Percentiles rank a stretch among this genome's conserved stretches.
Conservation (phyloP, 1,284 basidiomycete genomes). For the Cryptococcus amylolentus region DNA sequence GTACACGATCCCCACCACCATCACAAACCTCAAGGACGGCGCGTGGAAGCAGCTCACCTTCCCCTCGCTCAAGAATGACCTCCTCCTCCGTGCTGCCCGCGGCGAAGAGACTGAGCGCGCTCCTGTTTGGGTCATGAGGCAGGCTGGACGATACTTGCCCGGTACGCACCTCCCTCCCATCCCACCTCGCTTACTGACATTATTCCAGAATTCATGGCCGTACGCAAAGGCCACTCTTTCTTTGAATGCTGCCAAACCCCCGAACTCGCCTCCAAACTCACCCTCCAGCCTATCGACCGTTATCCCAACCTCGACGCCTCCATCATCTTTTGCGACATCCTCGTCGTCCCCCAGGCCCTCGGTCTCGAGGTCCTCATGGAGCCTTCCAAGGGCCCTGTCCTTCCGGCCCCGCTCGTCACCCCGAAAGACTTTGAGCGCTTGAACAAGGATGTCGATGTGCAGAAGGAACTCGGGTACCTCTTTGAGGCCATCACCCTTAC, state of each 20-base stretch:
- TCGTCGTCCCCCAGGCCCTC: slow-evolving; percentile 92
- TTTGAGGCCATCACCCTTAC: slow-evolving; percentile 84
- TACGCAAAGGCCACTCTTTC: slow-evolving; percentile 80
- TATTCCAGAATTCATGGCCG: slow-evolving; percentile 73
- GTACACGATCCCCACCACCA: slow-evolving; percentile 22
- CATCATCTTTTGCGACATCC: slow-evolving; percentile 95
- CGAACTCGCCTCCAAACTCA: slow-evolving; percentile 75
- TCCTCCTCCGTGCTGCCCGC: slow-evolving; percentile 81
- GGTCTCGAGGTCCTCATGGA: slow-evolving; percentile 93
- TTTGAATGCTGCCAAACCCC: slow-evolving; percentile 91
- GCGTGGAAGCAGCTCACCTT: slow-evolving; percentile 52
- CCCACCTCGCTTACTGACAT: neutral
- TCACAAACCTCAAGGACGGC: slow-evolving; percentile 15
- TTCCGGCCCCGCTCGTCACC: slow-evolving; percentile 74
- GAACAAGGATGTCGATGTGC: slow-evolving; percentile 63
- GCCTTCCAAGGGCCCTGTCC: slow-evolving; percentile 68
- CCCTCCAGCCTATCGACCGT: slow-evolving; percentile 84
- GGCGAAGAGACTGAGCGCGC: slow-evolving; percentile 85
- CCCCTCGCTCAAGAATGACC: slow-evolving; percentile 80
- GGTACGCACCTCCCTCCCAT: slow-evolving; percentile 53
- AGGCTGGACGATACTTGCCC: slow-evolving; percentile 92
- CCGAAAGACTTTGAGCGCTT: slow-evolving; percentile 70
- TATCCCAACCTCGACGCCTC: slow-evolving; percentile 82
- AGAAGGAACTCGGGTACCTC: slow-evolving; percentile 81
- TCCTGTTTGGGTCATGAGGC: slow-evolving; percentile 99